phyloP scores from a whole-genome alignment of 192 early-diverging fungal species.

The Bifiguratus adelaidae region DNA sequence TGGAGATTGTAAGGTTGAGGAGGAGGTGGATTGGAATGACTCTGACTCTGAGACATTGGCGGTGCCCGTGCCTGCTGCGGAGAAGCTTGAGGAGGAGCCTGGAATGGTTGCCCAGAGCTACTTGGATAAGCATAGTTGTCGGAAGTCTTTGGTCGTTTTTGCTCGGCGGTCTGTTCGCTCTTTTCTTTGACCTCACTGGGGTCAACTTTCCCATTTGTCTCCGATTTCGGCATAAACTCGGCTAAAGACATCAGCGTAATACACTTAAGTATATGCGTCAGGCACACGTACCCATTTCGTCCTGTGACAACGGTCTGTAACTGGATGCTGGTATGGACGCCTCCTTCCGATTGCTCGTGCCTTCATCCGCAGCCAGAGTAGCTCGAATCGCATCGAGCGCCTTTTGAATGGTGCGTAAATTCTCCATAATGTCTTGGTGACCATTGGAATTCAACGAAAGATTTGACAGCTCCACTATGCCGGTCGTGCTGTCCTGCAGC shows the following conservation, averaged over 20 bases:
- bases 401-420: neutral
- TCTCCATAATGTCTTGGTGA: constrained; percentile 6
- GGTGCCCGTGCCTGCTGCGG: no score
- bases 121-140: no score
- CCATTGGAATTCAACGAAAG: constrained; percentile 15
- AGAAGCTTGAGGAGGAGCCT: no score
- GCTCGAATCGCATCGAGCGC: neutral
- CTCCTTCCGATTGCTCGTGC: neutral
- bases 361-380: neutral
- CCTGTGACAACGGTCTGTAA: neutral
- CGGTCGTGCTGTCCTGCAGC: neutral
- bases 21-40: no score
- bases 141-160: no score
- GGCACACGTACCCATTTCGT: constrained; percentile 9
- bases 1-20: no score
- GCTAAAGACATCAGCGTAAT: constrained; percentile 9
- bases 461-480: neutral
- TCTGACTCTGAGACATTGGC: no score
- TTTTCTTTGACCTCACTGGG: no score
- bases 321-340: neutral
- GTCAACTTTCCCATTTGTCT: neutral
- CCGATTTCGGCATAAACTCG: constrained; percentile 7
- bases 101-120: no score
- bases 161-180: no score
- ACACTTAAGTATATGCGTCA: neutral